phyloP scores from a whole-genome alignment of 2,329 filamentous ascomycete species.

The Paracoccidioides lutzii region DNA sequence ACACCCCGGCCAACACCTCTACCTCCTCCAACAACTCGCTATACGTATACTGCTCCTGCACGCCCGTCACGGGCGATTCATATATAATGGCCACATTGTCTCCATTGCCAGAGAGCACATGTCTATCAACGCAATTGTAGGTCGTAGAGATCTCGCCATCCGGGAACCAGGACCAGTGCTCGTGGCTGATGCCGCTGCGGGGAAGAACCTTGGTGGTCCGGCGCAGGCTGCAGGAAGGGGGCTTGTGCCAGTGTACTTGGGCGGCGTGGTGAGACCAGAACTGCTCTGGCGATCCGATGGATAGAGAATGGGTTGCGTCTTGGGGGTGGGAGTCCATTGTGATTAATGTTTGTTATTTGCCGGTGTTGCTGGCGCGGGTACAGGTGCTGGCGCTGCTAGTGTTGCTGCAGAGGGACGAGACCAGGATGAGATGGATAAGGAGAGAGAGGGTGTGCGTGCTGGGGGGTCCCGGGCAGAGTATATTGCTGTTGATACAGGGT shows the following conservation, averaged over 20 bases:
- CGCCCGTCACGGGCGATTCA: constrained; percentile 71
- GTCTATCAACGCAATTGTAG: constrained; percentile 82
- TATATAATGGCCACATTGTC: constrained; percentile 65
- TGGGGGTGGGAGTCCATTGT: constrained; percentile 28
- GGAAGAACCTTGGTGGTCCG: constrained; percentile 50
- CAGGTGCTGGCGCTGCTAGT: neutral
- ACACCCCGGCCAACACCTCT: constrained; percentile 64
- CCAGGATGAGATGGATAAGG: neutral
- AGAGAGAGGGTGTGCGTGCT: neutral
- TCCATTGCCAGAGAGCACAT: constrained; percentile 69
- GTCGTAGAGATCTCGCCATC: constrained; percentile 81
- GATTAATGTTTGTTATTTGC: neutral
- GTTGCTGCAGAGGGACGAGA: neutral
- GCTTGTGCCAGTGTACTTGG: constrained; percentile 68
- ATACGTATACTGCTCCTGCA: constrained; percentile 64
- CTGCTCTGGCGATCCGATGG: constrained; percentile 52
- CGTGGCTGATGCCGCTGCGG: constrained; percentile 47
- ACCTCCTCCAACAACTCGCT: constrained; percentile 63
- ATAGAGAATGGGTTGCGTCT: constrained; percentile 40
- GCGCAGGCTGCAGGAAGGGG: constrained; percentile 51
- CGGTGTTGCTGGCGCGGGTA: neutral
- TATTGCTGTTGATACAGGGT: too few relatives aligned
- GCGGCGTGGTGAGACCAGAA: constrained; percentile 69
- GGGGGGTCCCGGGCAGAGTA: too few relatives aligned
- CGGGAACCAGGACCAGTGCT: constrained; percentile 81